Conservation (phyloP, 2,329 filamentous ascomycete genomes). For the Claviceps sorghi region DNA sequence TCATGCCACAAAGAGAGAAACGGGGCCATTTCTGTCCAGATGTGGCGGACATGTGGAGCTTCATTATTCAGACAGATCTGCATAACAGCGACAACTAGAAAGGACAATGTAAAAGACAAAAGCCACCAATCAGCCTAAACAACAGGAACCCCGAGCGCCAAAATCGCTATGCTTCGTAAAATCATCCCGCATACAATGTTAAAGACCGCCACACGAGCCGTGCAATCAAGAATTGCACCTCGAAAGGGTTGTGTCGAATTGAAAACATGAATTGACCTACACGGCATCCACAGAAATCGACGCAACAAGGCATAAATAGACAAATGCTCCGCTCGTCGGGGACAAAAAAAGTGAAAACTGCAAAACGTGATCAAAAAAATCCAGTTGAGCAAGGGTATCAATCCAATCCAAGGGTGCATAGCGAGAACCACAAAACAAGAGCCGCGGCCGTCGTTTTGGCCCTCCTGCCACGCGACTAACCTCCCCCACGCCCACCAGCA, state of each 20-base stretch:
- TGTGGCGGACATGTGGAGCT: background rate
- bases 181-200: slow-evolving; percentile 10
- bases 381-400: background rate
- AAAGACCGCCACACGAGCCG: slow-evolving; percentile 8
- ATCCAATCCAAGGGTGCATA: slow-evolving; percentile 1
- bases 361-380: background rate
- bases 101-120: background rate
- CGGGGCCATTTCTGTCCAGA: background rate
- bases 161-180: slow-evolving; percentile 26
- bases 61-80: background rate
- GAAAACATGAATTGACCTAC: background rate
- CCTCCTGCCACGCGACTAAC: background rate
- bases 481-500: slow-evolving; percentile 5
- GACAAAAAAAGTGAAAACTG: background rate
- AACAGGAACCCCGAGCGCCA: slow-evolving; percentile 17
- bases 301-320: background rate
- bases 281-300: background rate
- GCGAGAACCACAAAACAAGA: background rate
- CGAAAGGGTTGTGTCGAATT: background rate
- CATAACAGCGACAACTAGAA: background rate
- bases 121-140: background rate
- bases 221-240: background rate
- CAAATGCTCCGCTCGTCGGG: background rate
- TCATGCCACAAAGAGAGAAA: background rate
- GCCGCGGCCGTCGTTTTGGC: background rate